These are phyloP conservation scores for Phycomyces nitens DNA, from an alignment of 192 early-diverging fungal species.

Conservation along the genomic window DNA sequence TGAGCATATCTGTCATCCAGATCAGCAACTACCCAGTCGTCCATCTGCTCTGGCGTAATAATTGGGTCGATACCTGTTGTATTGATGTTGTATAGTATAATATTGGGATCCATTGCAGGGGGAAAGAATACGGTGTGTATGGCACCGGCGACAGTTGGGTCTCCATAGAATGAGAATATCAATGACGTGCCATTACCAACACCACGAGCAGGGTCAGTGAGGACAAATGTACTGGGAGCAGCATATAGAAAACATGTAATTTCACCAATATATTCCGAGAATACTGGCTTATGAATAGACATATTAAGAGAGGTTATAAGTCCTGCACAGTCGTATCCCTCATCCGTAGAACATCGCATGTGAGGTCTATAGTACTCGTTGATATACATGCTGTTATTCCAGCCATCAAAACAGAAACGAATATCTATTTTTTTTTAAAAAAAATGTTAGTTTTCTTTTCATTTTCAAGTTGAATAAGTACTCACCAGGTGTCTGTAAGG, in stretches of 20 bases:
- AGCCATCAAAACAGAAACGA: not conserved
- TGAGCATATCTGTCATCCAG: too few relatives aligned
- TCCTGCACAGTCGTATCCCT: not conserved
- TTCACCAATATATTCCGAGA: not conserved
- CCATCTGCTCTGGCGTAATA: too few relatives aligned
- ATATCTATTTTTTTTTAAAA: not conserved
- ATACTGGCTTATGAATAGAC: too few relatives aligned
- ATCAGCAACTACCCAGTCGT: too few relatives aligned
- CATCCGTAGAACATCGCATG: not conserved
- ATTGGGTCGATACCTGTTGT: too few relatives aligned
- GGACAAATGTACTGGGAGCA: not conserved
- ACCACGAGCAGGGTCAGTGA: not conserved
- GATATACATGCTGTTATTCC: too few relatives aligned
- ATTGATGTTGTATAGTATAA: too few relatives aligned
- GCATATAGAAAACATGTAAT: not conserved
- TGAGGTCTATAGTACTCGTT: too few relatives aligned
- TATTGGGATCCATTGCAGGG: too few relatives aligned
- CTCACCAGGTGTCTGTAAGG: not conserved
- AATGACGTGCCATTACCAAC: not conserved
- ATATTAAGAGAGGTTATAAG: too few relatives aligned
- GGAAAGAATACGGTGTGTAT: too few relatives aligned
- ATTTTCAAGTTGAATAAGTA: conserved; percentile 1
- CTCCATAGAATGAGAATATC: not conserved
- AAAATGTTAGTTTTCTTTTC: too few relatives aligned
- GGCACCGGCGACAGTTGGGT: not conserved